phyloP scores from a whole-genome alignment of 2,329 filamentous ascomycete genomes.

The Diplodia sapinea region DNA sequence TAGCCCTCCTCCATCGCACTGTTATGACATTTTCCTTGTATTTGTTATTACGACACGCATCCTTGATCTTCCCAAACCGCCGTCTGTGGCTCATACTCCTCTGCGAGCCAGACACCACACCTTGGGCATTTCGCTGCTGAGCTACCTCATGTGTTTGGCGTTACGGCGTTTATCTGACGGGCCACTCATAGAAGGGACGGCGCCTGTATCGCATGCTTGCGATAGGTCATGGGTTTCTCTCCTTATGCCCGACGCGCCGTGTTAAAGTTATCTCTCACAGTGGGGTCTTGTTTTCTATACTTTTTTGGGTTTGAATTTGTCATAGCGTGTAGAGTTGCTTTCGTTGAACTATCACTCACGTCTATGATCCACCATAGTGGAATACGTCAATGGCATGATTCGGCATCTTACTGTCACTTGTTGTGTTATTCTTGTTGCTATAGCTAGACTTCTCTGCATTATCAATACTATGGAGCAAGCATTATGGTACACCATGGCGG shows the following conservation, averaged over 20 bases:
- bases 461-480: constrained; percentile 17
- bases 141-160: constrained; percentile 16
- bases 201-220: neutral
- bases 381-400: constrained; percentile 24
- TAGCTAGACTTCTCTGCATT: neutral
- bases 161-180: constrained; percentile 13
- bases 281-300: neutral
- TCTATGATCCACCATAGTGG: constrained; percentile 4
- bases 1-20: neutral
- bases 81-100: constrained; percentile 7
- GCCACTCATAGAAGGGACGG: neutral
- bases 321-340: constrained; percentile 1
- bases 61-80: constrained; percentile 16
- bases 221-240: neutral
- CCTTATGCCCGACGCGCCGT: neutral
- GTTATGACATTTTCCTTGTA: constrained; percentile 17
- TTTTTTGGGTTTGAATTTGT: neutral
- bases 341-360: neutral
- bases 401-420: neutral
- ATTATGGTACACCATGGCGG: neutral
- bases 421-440: neutral
- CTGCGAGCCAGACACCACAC: constrained; percentile 5
- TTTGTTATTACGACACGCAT: constrained; percentile 19
- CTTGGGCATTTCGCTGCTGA: constrained; percentile 3
- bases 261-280: neutral